Conservation (phyloP, 257 asterid species). For the Phtheirospermum japonicum region DNA sequence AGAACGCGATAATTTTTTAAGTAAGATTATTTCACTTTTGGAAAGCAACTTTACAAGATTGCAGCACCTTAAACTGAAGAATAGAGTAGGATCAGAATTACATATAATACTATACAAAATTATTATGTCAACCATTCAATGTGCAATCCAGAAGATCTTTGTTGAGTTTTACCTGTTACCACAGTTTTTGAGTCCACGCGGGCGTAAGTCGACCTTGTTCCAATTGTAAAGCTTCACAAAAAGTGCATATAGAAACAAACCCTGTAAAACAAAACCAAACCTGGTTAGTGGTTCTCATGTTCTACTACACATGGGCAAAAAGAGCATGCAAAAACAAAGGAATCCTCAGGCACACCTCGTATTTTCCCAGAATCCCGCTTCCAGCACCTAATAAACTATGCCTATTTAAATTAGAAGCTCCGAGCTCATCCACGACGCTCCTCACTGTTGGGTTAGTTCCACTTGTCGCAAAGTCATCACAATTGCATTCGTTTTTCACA, state of each 20-base stretch:
- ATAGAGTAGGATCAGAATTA: conserved; percentile 19
- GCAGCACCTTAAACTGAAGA: not conserved
- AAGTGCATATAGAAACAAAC: conserved; percentile 60
- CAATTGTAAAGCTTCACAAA: conserved; percentile 78
- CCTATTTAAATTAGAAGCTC: conserved; percentile 36
- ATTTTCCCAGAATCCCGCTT: conserved; percentile 40
- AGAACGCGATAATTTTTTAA: not conserved
- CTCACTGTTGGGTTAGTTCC: conserved; percentile 34
- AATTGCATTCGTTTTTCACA: conserved; percentile 28
- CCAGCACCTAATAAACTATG: conserved; percentile 37
- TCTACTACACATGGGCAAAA: not conserved
- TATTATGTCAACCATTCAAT: conserved; percentile 12
- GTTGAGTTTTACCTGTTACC: conserved; percentile 70
- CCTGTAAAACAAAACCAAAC: conserved; percentile 46
- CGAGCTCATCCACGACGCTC: conserved; percentile 47
- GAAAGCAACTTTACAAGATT: not conserved
- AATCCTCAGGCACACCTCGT: conserved; percentile 34
- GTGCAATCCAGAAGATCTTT: conserved; percentile 35
- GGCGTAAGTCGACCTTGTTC: conserved; percentile 59
- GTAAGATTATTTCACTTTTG: conserved; percentile 39
- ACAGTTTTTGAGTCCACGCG: conserved; percentile 74
- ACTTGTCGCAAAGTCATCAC: conserved; percentile 28
- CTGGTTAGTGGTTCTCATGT: conserved; percentile 25
- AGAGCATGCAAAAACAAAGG: conserved; percentile 18
- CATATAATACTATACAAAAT: conserved; percentile 40